Base-by-base conservation (phyloP, 805 yeast species). In the Candida morakotiae region DNA sequence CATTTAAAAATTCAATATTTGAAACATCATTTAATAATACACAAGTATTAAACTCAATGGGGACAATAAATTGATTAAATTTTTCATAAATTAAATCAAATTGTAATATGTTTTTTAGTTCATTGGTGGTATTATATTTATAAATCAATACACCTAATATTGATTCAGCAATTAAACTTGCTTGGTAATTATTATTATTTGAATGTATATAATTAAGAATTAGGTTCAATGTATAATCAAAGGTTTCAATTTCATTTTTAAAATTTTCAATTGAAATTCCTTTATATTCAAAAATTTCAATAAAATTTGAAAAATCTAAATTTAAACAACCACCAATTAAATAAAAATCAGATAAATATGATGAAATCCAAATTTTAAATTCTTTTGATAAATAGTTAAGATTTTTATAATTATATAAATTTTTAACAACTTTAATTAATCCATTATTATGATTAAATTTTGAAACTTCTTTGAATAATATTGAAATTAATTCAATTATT, bases 101-200 rank as follows among this genome's bases (percentile, higher is more conserved):
- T 6, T 58, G 47, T 2, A 64, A 15, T 37, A 43, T 49, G 23
- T 52, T 51, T 10, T 23, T 27, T 1, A 56, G 40, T 19, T 52
- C 57, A 11, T 13, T 37, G 8, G 22, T 42, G 9, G 37, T 31
- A n/a, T 47, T 41, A 37, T 49, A 55, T 20, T 54, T 58, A 39
- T 55, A 45, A 1, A 69, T 41, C 13, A 72, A 48, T 8, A 56
- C 64, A 1, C 78, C 77, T 7, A 69, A 28, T 5, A 69, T 48
- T 3, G 65, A 42, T 27, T 74, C 76, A 29, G 69, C 55, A 35
- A 62, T 49, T 4, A 54, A 53, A 4, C 44, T 41, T 19, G 45
- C 55, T 9, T 48, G 46, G 2, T 47, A n/a, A 24, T 55, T 38
- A 1, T 47, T 43, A 1, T 35, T 23, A 1, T 47, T 41, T n/a